Percentiles rank a stretch among this genome's conserved stretches.
These are phyloP conservation scores for Emiliania huxleyi DNA, from an alignment of 78 protist species.

Conservation along the genomic window DNA sequence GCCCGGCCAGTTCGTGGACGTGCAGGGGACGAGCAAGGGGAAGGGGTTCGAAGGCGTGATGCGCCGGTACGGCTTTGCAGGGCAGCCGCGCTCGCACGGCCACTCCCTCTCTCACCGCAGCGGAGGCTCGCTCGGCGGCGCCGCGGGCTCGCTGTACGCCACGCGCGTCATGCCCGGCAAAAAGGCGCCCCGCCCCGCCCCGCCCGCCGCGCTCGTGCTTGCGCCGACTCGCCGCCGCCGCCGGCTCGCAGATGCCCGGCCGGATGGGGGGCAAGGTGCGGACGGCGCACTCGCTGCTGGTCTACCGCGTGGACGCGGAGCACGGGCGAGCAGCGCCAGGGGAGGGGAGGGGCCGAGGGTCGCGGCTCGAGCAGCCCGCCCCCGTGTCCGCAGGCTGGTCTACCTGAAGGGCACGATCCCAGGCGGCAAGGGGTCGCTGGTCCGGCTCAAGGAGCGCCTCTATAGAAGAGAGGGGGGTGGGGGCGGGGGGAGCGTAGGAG, in stretches of 20 bases:
- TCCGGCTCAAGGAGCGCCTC: constrained; percentile 39
- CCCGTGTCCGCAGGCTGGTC: constrained; percentile 7
- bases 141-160: background rate
- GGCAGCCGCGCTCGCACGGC: constrained; percentile 75
- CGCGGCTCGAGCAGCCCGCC: background rate
- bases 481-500: no score
- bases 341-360: no score
- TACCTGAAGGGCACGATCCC: constrained; percentile 67
- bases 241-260: constrained; percentile 80
- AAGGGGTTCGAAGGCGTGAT: constrained; percentile 77
- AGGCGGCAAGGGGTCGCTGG: constrained; percentile 44
- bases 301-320: constrained; percentile 10
- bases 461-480: no score
- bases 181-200: background rate
- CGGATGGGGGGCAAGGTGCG: constrained; percentile 52
- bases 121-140: constrained; percentile 61
- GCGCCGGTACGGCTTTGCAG: constrained; percentile 70
- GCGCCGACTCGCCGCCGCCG: background rate
- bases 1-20: constrained; percentile 70
- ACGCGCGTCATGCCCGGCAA: constrained; percentile 48
- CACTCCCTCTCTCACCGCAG: constrained; percentile 57
- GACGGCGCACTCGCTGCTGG: constrained; percentile 43
- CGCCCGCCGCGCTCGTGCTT: no score
- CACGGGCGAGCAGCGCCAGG: no score
- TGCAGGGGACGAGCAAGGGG: constrained; percentile 61